Evolutionary conservation across 2,329 filamentous ascomycete species (phyloP).

Genomic region (Aspergillus proliferans): DNA sequence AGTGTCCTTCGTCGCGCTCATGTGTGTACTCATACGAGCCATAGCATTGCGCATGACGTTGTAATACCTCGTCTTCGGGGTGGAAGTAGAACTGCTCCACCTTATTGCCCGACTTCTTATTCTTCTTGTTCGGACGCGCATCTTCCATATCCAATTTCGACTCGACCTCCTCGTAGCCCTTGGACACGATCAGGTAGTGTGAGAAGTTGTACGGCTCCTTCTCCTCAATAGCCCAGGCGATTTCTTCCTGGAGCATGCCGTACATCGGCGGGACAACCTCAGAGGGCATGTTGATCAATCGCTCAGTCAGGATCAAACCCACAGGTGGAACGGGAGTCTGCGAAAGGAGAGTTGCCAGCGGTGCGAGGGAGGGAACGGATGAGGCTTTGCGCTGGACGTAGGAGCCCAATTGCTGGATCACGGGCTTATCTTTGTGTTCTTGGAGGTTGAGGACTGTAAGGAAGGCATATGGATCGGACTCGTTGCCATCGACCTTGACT

Average conservation of each 20-base stretch:
- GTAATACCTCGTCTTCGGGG: conserved; percentile 85
- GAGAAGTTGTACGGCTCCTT: conserved; percentile 89
- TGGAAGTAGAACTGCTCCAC: conserved; percentile 81
- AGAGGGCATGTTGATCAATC: conserved; percentile 92
- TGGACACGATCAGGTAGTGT: conserved; percentile 86
- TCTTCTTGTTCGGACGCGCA: conserved; percentile 59
- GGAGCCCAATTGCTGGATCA: conserved; percentile 61
- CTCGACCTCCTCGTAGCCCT: conserved; percentile 83
- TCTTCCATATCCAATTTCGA: conserved; percentile 69
- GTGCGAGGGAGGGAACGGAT: conserved; percentile 50
- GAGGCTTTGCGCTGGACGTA: conserved; percentile 60
- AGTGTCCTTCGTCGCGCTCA: conserved; percentile 66
- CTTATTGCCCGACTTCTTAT: conserved; percentile 47
- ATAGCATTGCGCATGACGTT: conserved; percentile 64
- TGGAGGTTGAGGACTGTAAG: conserved; percentile 79
- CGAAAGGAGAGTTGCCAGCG: conserved; percentile 54
- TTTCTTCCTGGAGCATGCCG: conserved; percentile 86
- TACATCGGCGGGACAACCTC: conserved; percentile 93
- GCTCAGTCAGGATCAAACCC: conserved; percentile 83
- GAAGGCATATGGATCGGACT: conserved; percentile 87
- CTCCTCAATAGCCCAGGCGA: conserved; percentile 79
- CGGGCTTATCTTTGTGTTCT: conserved; percentile 67
- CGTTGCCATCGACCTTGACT: conserved; percentile 93
- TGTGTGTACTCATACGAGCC: conserved; percentile 73
- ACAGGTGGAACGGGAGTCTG: conserved; percentile 54